A percentile compares a stretch with the other conserved stretches of the same genome.
Evolutionary conservation across 768 basidiomycete genomes (phyloP).

Genomic region (Boletus pseudo-olivaceus): DNA sequence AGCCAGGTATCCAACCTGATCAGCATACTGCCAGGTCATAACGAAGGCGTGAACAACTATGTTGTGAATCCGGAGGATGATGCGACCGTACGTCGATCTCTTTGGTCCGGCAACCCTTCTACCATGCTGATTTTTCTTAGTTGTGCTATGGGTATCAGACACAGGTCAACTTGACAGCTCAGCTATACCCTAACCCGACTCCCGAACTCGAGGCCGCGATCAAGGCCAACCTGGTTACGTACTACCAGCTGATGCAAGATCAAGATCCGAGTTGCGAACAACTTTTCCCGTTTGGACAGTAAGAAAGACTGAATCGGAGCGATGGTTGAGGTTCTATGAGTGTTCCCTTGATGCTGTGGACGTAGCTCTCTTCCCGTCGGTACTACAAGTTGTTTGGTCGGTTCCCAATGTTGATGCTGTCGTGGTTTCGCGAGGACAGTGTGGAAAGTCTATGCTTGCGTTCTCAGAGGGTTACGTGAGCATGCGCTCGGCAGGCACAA

Average conservation of each 20-base stretch:
- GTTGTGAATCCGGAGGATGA: slow-evolving; percentile 9
- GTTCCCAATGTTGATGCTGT: no score
- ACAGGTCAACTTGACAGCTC: slow-evolving; percentile 18
- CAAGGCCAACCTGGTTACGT: slow-evolving; percentile 18
- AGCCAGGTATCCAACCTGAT: background rate
- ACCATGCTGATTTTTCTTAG: slow-evolving; percentile 6
- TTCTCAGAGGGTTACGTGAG: background rate
- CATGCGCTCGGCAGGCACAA: background rate
- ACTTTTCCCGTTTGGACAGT: slow-evolving; percentile 17
- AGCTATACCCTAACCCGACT: slow-evolving; percentile 22
- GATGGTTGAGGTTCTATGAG: background rate
- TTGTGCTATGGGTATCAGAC: slow-evolving; percentile 18
- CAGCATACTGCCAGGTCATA: slow-evolving; percentile 11
- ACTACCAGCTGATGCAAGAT: slow-evolving; percentile 9
- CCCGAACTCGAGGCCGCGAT: slow-evolving; percentile 20
- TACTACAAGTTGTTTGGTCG: background rate
- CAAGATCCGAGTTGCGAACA: slow-evolving; percentile 11
- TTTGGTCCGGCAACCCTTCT: background rate
- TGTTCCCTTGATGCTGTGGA: no score
- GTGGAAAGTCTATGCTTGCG: background rate
- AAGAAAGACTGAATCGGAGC: background rate
- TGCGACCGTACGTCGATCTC: slow-evolving; percentile 10
- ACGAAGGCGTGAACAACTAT: slow-evolving; percentile 20
- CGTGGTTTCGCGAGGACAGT: no score
- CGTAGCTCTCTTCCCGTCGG: background rate